Conservation (phyloP, 2,329 filamentous ascomycete species). For the Calcarisporium arbuscula region DNA sequence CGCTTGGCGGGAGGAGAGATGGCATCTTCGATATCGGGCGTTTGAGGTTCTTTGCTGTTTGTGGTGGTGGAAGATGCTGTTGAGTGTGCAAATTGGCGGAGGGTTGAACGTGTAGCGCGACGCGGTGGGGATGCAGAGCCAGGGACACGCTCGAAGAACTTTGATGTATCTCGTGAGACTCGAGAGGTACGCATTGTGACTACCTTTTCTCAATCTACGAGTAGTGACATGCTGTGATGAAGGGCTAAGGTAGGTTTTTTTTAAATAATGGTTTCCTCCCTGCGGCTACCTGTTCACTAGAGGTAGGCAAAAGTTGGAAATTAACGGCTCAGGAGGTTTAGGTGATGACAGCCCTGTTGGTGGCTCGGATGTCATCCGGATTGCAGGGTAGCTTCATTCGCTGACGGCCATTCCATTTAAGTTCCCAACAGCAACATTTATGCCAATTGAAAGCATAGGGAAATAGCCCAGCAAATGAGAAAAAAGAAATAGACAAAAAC, state of each 20-base stretch:
- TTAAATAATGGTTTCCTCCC: not conserved
- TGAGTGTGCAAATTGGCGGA: constrained; percentile 38
- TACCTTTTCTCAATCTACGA: too few relatives aligned
- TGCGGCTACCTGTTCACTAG: too few relatives aligned
- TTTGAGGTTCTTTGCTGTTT: constrained; percentile 9
- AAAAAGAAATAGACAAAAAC: too few relatives aligned
- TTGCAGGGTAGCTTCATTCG: too few relatives aligned
- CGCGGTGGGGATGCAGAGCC: constrained; percentile 27
- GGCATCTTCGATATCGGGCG: constrained; percentile 53
- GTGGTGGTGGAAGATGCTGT: constrained; percentile 17
- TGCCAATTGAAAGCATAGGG: too few relatives aligned
- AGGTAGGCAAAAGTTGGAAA: too few relatives aligned
- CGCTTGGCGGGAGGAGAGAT: constrained; percentile 26
- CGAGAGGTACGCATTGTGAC: constrained; percentile 50
- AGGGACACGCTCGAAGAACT: constrained; percentile 37
- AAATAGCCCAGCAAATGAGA: too few relatives aligned
- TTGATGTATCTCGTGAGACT: constrained; percentile 52
- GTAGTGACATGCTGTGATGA: not conserved
- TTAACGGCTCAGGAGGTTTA: too few relatives aligned
- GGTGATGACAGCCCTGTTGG: too few relatives aligned
- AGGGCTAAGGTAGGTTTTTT: not conserved
- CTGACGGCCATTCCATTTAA: too few relatives aligned
- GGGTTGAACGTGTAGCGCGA: constrained; percentile 41
- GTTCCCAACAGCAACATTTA: too few relatives aligned
- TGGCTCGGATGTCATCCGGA: too few relatives aligned